These are phyloP conservation scores for Phytopythium boreale DNA, from an alignment of 352 stramenopile species.

Conservation along the genomic window DNA sequence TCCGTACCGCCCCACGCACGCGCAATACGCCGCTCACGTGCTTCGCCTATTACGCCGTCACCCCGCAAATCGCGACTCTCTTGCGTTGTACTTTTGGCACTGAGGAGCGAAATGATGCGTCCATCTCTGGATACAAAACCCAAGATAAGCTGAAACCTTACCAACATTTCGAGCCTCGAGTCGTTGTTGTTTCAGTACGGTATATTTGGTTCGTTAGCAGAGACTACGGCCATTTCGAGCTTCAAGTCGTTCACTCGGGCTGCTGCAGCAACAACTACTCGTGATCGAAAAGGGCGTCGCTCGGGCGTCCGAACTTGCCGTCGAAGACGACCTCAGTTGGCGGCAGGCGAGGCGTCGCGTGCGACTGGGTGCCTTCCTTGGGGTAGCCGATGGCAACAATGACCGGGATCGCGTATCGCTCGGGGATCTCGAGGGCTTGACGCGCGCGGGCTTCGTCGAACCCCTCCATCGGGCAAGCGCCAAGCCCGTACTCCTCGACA, in stretches of 20 bases:
- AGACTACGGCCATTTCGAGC: too few species aligned
- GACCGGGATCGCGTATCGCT: constrained; percentile 66
- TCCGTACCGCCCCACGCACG: not conserved
- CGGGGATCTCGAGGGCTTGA: constrained; percentile 54
- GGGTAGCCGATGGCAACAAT: constrained; percentile 59
- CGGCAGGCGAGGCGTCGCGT: constrained; percentile 42
- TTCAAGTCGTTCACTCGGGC: too few species aligned
- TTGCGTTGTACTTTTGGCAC: too few species aligned
- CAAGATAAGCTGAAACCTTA: too few species aligned
- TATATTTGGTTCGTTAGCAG: too few species aligned
- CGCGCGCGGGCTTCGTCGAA: constrained; percentile 51
- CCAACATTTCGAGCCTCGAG: too few species aligned
- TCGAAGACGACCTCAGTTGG: constrained; percentile 81
- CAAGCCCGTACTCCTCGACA: constrained; percentile 50
- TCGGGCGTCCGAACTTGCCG: constrained; percentile 74
- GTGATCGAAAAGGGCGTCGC: constrained; percentile 43
- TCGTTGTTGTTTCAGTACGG: too few species aligned
- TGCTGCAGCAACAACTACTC: not conserved
- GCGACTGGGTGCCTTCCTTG: constrained; percentile 10
- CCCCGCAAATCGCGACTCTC: too few species aligned
- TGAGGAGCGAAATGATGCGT: too few species aligned
- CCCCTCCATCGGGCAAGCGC: constrained; percentile 67
- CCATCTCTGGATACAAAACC: too few species aligned
- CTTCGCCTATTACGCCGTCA: too few species aligned
- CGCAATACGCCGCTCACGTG: not conserved